A percentile compares a stretch with the other conserved stretches of the same genome.
phyloP scores from a whole-genome alignment of 192 early-diverging fungal species.

The Coemansia brasiliensis region DNA sequence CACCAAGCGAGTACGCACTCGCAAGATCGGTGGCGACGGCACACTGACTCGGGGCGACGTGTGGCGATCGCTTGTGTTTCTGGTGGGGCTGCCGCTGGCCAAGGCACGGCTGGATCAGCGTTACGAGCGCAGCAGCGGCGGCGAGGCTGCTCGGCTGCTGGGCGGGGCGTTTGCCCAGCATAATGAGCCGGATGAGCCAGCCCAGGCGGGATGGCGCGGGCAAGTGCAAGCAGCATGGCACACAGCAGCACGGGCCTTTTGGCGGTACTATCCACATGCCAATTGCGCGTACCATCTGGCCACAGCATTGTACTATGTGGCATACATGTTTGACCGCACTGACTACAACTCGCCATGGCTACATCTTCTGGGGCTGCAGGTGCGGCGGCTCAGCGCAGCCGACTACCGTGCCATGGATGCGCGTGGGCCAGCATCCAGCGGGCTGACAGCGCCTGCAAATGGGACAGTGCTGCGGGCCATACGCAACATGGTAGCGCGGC shows the following conservation, averaged over 20 bases:
- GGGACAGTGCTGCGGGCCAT: constrained; percentile 38
- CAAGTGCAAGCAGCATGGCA: constrained; percentile 6
- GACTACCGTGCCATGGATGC: constrained; percentile 66
- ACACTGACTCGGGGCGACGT: constrained; percentile 57
- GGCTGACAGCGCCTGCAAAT: constrained; percentile 43
- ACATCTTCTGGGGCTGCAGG: constrained; percentile 72
- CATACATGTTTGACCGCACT: constrained; percentile 84
- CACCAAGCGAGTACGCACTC: constrained; percentile 67
- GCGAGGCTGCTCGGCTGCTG: constrained; percentile 65
- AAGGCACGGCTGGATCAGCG: constrained; percentile 72
- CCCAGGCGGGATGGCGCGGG: neutral
- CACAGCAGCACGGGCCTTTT: constrained; percentile 48
- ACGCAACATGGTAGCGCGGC: constrained; percentile 53
- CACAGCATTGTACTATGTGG: constrained; percentile 68
- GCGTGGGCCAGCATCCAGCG: constrained; percentile 43
- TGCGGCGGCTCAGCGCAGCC: constrained; percentile 74
- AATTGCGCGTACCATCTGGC: constrained; percentile 71
- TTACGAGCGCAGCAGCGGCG: constrained; percentile 62
- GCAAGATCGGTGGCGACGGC: constrained; percentile 35
- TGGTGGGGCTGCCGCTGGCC: constrained; percentile 74
- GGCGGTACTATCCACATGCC: constrained; percentile 67
- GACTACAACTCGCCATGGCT: constrained; percentile 83
- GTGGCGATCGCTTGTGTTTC: constrained; percentile 63
- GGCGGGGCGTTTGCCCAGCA: constrained; percentile 50
- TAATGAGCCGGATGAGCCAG: neutral